Base-by-base conservation (phyloP, 2,329 filamentous ascomycete genomes). In the Pseudogymnoascus sp. region DNA sequence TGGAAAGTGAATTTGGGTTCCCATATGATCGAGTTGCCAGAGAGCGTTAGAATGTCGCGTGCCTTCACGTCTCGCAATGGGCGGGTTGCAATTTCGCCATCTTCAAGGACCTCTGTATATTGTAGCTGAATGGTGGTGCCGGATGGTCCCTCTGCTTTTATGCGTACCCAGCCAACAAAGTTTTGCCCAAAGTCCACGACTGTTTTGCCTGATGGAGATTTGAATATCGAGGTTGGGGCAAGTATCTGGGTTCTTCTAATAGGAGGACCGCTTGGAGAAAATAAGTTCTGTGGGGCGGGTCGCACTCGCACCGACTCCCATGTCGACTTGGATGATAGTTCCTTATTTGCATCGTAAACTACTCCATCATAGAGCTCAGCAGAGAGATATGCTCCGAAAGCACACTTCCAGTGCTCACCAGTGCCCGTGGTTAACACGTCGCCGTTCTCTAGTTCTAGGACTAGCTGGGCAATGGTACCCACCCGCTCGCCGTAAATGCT, bases 351-450 rank as follows among this genome's bases (percentile, higher is more conserved):
- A 66, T 84, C 79, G 64, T 80, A 84, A 0, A 74, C 67, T 62
- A 85, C 82, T 15, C 83, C 83, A 65, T 84, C 75, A 63, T 83
- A 84, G 2, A 84, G 75, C 19, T 81, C 78, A 31, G 21, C 19
- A 72, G 71, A 74, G 3, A 67, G 63, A 0, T 78, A 71, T 0
- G 77, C 71, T 0, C 77, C 73, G 2, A 68, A 67, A 2, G 61
- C 69, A 2, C 70, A 72, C 9, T 69, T 65, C 79, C 79, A 82
- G 0, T 69, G 72, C 0, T 74, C 67, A 17, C 80, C 77, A 1
- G 77, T 77, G 0, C 68, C 61, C 1, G 79, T 61, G 0, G 65
- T 67, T 0, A 71, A 59, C 23, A 63, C 70, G 1, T 65, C 68
- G 0, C 74, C 75, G 31, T 77, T 71, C 1, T 71, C 65, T 1